Conservation (phyloP, 2,329 filamentous ascomycete genomes). For the Orbilia javanica region DNA sequence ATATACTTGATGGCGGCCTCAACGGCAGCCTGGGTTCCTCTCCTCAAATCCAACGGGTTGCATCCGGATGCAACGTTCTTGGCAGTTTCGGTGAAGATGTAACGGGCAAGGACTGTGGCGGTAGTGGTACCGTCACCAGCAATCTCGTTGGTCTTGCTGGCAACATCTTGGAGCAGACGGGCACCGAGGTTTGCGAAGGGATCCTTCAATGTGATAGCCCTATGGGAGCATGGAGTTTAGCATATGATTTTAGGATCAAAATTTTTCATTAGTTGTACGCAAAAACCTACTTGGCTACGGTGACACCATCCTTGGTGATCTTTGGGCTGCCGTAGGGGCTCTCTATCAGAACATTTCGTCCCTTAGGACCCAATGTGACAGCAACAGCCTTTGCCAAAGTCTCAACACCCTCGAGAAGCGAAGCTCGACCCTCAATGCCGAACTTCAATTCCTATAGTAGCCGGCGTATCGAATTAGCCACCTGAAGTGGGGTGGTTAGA, state of each 20-base stretch:
- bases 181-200: constrained; percentile 99
- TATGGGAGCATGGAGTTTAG: constrained; percentile 64
- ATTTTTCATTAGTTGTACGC: not conserved
- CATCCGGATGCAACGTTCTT: constrained; percentile 99
- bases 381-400: constrained; percentile 96
- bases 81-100: constrained; percentile 99
- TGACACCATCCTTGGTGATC: constrained; percentile 78
- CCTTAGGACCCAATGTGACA: constrained; percentile 96
- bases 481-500: constrained; percentile 30
- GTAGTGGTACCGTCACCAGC: constrained; percentile 99
- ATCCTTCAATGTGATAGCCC: constrained; percentile 92
- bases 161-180: constrained; percentile 95
- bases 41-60: constrained; percentile 99
- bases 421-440: constrained; percentile 90
- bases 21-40: constrained; percentile 96
- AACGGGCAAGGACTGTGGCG: constrained; percentile 93
- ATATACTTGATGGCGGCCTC: constrained; percentile 94
- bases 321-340: constrained; percentile 98
- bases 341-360: constrained; percentile 97
- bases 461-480: constrained; percentile 51
- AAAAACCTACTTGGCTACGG: constrained; percentile 72
- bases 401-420: constrained; percentile 93
- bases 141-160: constrained; percentile 98
- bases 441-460: constrained; percentile 89
- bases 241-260: constrained; percentile 13